These are phyloP conservation scores for Penicillium manginii DNA, from an alignment of 495 filamentous ascomycete genomes.

Conservation along the genomic window DNA sequence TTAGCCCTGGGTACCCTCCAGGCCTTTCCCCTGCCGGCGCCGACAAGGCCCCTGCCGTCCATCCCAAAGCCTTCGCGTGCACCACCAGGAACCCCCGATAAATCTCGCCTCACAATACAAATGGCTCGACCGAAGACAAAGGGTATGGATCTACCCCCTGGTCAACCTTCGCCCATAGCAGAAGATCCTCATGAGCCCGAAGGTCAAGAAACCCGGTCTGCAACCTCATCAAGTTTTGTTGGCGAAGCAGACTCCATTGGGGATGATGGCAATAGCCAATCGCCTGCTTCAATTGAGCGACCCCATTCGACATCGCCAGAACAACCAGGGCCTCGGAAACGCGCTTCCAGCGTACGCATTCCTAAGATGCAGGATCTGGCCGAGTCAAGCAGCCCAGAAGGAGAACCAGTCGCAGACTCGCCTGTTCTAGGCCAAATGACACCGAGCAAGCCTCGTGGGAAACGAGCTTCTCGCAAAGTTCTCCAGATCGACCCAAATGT, in stretches of 20 bases:
- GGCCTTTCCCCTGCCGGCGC: conserved; percentile 46
- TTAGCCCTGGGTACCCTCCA: conserved; percentile 37
- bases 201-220: conserved; percentile 8
- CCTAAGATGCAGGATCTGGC: conserved; percentile 22
- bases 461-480: conserved; percentile 12
- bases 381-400: background rate
- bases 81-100: conserved; percentile 12
- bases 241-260: conserved; percentile 12
- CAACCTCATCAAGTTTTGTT: conserved; percentile 17
- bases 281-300: conserved; percentile 16
- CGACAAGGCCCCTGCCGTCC: conserved; percentile 40
- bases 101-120: conserved; percentile 8
- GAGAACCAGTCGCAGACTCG: conserved; percentile 28
- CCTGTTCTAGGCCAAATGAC: conserved; percentile 24
- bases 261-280: conserved; percentile 16
- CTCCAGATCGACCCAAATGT: conserved; percentile 24
- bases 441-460: conserved; percentile 12
- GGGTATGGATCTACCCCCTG: conserved; percentile 10
- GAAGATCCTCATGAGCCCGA: conserved; percentile 22
- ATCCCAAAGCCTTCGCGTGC: conserved; percentile 29
- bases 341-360: conserved; percentile 22
- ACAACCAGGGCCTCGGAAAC: conserved; percentile 15
- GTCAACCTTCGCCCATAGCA: conserved; percentile 19
- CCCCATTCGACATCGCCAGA: conserved; percentile 21
- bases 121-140: conserved; percentile 7